phyloP scores from a whole-genome alignment of 2,329 filamentous ascomycete genomes.

The Colletotrichum falcatum region DNA sequence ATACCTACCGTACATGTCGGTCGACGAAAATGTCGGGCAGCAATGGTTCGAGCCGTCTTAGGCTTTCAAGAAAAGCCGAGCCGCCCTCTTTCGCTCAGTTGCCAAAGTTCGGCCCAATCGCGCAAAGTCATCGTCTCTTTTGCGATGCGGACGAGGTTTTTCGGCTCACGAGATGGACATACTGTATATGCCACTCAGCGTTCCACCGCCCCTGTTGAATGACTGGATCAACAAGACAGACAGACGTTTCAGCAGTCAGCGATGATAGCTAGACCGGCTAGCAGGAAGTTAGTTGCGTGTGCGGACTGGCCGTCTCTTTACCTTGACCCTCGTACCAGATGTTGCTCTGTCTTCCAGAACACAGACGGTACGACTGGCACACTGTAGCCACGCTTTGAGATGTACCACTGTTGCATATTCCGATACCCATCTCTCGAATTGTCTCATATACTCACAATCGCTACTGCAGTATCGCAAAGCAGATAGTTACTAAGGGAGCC shows the following conservation, averaged over 20 bases:
- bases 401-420: not conserved
- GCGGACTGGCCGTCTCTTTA: not conserved
- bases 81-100: not conserved
- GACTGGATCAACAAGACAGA: not conserved
- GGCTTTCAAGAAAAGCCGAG: not conserved
- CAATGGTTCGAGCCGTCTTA: not conserved
- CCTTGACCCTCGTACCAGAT: conserved; percentile 31
- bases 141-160: conserved; percentile 17
- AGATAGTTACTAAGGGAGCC: not conserved
- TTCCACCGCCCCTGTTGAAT: not conserved
- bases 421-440: conserved; percentile 6
- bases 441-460: conserved; percentile 13
- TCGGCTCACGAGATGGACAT: not conserved
- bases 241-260: conserved; percentile 20
- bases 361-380: not conserved
- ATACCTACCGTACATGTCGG: not conserved
- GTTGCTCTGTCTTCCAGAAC: not conserved
- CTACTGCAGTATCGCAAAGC: not conserved
- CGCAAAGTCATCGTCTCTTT: not conserved
- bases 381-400: not conserved
- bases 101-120: not conserved
- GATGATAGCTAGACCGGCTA: not conserved
- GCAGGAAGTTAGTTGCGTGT: conserved; percentile 1
- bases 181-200: not conserved
- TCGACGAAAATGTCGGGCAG: conserved; percentile 4